phyloP scores from a whole-genome alignment of 1,284 basidiomycete species.

The Fomitopsis pinicola region DNA sequence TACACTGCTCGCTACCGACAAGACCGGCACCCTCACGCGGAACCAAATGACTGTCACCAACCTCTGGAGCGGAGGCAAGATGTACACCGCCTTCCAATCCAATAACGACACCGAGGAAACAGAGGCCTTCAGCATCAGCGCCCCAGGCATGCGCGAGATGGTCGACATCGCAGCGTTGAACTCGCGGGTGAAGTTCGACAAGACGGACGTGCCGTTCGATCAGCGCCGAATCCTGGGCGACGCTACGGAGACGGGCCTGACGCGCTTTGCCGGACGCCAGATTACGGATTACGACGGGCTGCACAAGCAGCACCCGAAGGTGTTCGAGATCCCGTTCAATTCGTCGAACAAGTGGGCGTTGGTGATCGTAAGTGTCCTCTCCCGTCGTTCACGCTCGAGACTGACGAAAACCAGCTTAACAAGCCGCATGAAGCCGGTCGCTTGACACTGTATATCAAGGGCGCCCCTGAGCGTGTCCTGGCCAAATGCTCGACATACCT shows the following conservation, averaged over 20 bases:
- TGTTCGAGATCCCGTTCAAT: conserved; percentile 71
- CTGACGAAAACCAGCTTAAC: conserved; percentile 37
- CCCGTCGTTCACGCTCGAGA: conserved; percentile 1
- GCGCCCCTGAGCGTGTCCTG: conserved; percentile 64
- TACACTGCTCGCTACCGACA: conserved; percentile 68
- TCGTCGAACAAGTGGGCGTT: conserved; percentile 71
- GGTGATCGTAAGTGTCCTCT: conserved; percentile 46
- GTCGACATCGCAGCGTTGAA: conserved; percentile 62
- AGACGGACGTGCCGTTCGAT: conserved; percentile 57
- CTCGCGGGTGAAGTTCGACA: conserved; percentile 67
- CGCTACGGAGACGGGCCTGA: conserved; percentile 66
- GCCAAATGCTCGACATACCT: conserved; percentile 59
- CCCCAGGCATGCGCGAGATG: conserved; percentile 57
- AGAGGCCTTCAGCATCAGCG: conserved; percentile 42
- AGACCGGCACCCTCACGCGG: conserved; percentile 71
- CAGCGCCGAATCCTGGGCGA: conserved; percentile 61
- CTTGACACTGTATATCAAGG: conserved; percentile 57
- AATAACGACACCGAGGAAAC: conserved; percentile 61
- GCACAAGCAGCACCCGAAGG: conserved; percentile 47
- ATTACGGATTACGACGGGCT: conserved; percentile 51
- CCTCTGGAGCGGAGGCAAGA: conserved; percentile 54
- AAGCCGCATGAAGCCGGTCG: conserved; percentile 46
- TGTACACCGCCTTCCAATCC: conserved; percentile 64
- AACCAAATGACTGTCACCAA: conserved; percentile 75
- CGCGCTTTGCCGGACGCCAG: conserved; percentile 58